Percentiles rank a stretch among this genome's conserved stretches.
Conservation (phyloP, 768 basidiomycete genomes). For the Phlebiopsis flavidoalba region DNA sequence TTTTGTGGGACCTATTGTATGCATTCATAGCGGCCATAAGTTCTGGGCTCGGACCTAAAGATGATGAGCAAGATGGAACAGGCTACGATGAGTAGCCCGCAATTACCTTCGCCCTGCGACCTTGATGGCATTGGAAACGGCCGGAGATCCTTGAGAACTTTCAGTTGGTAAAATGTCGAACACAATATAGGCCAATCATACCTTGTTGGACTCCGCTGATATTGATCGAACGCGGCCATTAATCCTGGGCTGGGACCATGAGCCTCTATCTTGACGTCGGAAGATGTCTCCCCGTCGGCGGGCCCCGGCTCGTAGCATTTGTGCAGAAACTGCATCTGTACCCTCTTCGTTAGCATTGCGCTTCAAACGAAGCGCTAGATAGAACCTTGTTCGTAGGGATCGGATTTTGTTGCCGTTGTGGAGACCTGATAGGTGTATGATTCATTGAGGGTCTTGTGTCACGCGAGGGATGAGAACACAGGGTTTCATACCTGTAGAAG, state of each 20-base stretch:
- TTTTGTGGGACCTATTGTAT: not conserved
- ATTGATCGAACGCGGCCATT: not conserved
- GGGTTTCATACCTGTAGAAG: not conserved
- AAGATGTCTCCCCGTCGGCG: not conserved
- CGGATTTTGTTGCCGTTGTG: slow-evolving; percentile 10
- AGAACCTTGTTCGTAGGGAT: slow-evolving; percentile 21
- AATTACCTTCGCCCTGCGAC: not conserved
- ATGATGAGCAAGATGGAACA: not conserved
- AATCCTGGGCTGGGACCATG: not conserved
- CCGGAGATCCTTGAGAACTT: not conserved
- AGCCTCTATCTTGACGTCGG: not conserved
- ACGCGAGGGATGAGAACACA: not conserved
- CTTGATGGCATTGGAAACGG: not conserved
- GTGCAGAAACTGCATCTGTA: not conserved
- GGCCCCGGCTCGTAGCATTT: not conserved
- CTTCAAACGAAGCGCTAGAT: not conserved
- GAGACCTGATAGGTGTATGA: not conserved
- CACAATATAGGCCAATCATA: not conserved
- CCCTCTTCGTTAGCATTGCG: not conserved
- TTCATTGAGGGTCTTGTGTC: not conserved
- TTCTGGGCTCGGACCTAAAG: not conserved
- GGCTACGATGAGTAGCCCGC: not conserved
- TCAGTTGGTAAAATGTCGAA: not conserved
- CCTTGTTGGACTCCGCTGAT: not conserved
- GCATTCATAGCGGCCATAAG: not conserved